These are phyloP conservation scores for Stemphylium beticola DNA, from an alignment of 2,329 filamentous ascomycete species.

Conservation along the genomic window DNA sequence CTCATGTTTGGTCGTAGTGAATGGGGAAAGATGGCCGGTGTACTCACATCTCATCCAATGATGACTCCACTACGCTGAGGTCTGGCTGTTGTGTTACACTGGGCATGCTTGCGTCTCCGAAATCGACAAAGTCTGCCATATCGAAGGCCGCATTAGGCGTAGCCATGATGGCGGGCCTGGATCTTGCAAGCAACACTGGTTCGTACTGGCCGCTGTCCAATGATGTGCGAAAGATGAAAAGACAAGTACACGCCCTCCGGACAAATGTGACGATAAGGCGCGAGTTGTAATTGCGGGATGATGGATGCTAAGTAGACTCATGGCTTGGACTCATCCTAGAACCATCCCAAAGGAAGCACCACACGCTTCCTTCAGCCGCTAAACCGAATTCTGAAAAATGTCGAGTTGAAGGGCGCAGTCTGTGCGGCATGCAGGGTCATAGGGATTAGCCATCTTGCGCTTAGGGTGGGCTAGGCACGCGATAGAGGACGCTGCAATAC, in stretches of 20 bases:
- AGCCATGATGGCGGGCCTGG: conserved; percentile 30
- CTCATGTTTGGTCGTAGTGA: not conserved
- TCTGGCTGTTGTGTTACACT: conserved; percentile 24
- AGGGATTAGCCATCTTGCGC: conserved; percentile 15
- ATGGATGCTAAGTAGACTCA: conserved; percentile 18
- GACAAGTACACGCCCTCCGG: conserved; percentile 26
- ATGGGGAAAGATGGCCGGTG: not conserved
- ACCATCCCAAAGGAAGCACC: conserved; percentile 8
- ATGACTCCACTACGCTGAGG: conserved; percentile 1
- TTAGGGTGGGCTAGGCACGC: conserved; percentile 10
- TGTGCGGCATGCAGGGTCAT: conserved; percentile 16
- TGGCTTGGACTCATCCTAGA: conserved; percentile 12
- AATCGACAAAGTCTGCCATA: conserved; percentile 49
- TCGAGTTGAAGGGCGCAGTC: conserved; percentile 27
- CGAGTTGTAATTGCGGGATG: conserved; percentile 13
- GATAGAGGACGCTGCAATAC: conserved; percentile 6
- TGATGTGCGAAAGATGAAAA: not conserved
- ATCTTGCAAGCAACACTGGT: conserved; percentile 1
- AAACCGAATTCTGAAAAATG: conserved; percentile 15
- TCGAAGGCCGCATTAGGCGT: conserved; percentile 35
- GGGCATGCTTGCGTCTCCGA: conserved; percentile 46
- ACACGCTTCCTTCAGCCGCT: conserved; percentile 12
- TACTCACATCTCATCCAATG: conserved; percentile 25
- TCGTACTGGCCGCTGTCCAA: conserved; percentile 1
- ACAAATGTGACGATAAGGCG: conserved; percentile 28